These are phyloP conservation scores for Iodosphaeria phyllophila DNA, from an alignment of 2,329 filamentous ascomycete species.

Conservation along the genomic window DNA sequence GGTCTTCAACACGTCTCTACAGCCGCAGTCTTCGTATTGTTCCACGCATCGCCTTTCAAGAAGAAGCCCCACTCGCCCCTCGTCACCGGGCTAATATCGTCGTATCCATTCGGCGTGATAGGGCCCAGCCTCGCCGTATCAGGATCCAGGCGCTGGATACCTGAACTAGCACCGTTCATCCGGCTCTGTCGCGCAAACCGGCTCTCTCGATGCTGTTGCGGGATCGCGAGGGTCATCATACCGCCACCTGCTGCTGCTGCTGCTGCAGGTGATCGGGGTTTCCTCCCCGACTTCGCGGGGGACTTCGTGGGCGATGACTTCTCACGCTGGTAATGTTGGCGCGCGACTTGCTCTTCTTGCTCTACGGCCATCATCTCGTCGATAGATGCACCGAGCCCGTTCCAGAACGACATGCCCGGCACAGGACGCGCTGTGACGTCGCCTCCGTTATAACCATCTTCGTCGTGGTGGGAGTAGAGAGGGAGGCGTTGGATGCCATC, in stretches of 20 bases:
- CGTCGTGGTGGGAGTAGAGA: no score
- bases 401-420: slow-evolving; percentile 9
- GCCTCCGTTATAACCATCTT: slow-evolving; percentile 10
- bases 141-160: no score
- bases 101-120: slow-evolving; percentile 37
- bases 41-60: slow-evolving; percentile 28
- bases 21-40: slow-evolving; percentile 22
- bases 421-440: slow-evolving; percentile 13
- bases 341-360: no score
- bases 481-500: no score
- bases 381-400: slow-evolving; percentile 17
- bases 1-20: slow-evolving; percentile 33
- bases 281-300: no score
- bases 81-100: slow-evolving; percentile 44
- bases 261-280: no score
- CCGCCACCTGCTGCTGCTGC: slow-evolving; percentile 2
- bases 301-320: no score
- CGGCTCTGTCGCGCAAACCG: no score
- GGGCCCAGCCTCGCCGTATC: slow-evolving; percentile 27
- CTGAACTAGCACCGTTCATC: no score
- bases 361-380: no score
- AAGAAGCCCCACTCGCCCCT: slow-evolving; percentile 44
- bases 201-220: no score
- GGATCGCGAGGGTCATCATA: slow-evolving; percentile 4
- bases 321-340: no score